A percentile compares a stretch with the other conserved stretches of the same genome.
phyloP scores from a whole-genome alignment of 2,329 filamentous ascomycete species.

The Fusarium gaditjirri region DNA sequence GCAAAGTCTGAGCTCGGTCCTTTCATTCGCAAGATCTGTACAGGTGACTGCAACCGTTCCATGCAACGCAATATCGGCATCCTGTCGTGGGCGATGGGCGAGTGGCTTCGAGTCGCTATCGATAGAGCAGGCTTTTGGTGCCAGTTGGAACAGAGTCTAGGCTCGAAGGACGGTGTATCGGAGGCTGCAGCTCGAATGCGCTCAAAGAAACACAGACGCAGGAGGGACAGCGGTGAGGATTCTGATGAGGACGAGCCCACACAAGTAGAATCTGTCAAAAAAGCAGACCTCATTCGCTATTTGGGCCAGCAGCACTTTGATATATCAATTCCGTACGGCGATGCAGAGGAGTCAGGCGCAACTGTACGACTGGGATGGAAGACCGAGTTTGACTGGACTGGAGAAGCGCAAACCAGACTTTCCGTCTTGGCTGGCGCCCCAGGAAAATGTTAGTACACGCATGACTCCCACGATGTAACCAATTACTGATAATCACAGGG shows the following conservation, averaged over 20 bases:
- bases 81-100: constrained; percentile 73
- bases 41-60: constrained; percentile 54
- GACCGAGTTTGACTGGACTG: constrained; percentile 77
- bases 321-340: constrained; percentile 52
- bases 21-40: constrained; percentile 59
- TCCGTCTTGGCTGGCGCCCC: constrained; percentile 66
- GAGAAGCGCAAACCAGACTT: constrained; percentile 72
- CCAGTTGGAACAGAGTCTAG: constrained; percentile 60
- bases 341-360: constrained; percentile 50
- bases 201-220: constrained; percentile 38
- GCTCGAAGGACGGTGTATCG: constrained; percentile 44
- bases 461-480: rapidly evolving
- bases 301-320: constrained; percentile 64
- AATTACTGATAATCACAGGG: constrained; percentile 58
- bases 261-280: constrained; percentile 18
- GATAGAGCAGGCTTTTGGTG: constrained; percentile 73
- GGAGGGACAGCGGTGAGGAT: constrained; percentile 38
- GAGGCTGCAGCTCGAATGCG: constrained; percentile 42
- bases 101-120: constrained; percentile 72
- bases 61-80: constrained; percentile 68
- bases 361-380: constrained; percentile 69
- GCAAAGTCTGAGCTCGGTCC: constrained; percentile 68
- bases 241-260: constrained; percentile 25
- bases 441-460: constrained; percentile 67
- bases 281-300: constrained; percentile 61